phyloP scores from a whole-genome alignment of 1,284 basidiomycete genomes.

The Trichosporon coremiiforme region DNA sequence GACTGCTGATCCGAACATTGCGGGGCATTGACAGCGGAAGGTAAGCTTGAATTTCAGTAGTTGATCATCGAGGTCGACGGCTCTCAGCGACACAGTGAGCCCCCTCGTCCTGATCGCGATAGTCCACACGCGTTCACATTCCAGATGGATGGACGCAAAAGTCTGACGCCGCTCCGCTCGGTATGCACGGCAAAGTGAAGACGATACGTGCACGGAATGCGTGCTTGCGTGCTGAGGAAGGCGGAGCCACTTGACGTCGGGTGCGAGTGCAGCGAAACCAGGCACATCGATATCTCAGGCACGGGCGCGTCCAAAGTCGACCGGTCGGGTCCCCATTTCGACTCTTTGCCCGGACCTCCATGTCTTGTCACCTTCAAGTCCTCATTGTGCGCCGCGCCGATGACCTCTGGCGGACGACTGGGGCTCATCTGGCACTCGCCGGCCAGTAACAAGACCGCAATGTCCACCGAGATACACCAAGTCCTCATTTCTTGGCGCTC shows the following conservation, averaged over 20 bases:
- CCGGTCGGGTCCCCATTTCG: slow-evolving; percentile 3
- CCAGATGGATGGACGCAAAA: no score
- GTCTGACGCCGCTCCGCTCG: no score
- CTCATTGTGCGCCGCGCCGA: slow-evolving; percentile 1
- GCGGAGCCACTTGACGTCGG: no score
- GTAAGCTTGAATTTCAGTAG: no score
- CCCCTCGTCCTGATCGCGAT: no score
- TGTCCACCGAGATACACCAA: slow-evolving; percentile 15
- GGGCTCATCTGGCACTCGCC: neutral
- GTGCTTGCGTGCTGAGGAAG: no score
- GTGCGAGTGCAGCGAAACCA: neutral
- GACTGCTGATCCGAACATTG: no score
- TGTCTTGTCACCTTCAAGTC: neutral
- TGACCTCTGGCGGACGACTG: neutral
- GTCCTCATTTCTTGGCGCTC: slow-evolving; percentile 16
- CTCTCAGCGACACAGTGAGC: neutral
- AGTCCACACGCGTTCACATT: no score
- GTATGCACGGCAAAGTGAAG: no score
- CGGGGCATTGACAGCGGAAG: no score
- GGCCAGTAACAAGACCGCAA: neutral
- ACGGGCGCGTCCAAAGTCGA: neutral
- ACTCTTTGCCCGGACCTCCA: neutral
- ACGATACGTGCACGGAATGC: neutral
- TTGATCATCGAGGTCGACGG: no score
- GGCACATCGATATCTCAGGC: neutral